Evolutionary conservation across 2,329 filamentous ascomycete genomes (phyloP), one percentile per base, ranked within the genome.

Genomic region (Neurospora sp.): DNA sequence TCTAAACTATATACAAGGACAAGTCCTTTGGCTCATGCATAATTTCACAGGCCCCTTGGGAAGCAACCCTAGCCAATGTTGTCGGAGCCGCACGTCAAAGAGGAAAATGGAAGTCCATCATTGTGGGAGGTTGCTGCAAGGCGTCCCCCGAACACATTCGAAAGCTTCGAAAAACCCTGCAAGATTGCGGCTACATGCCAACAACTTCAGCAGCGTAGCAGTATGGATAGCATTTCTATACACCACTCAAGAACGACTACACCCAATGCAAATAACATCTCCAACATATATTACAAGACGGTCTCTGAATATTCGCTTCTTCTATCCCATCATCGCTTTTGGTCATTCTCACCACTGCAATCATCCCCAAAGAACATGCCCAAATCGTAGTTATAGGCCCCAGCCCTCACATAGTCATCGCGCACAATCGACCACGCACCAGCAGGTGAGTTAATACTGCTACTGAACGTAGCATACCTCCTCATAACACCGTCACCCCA

Each of bases 91-190:
- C 83, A 2, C 74, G 77, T 40, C 69, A 67, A 3, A 77, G 80
- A 28, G 81, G 80, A 1, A 73, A 77, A 1, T 87, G 85, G 83
- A 76, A 74, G 8, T 77, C 78, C 12, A 81, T 86, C 41, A 76
- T 87, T 1, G 84, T 85, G 0, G 85, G 85, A 0, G 85, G 85
- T 4, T 87, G 85, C 75, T 87, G 85, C 74, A 85, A 84, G 74
- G 80, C 84, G 2, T 78, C 76, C n/a, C 77, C 77, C 38, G 71
- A 68, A 38, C 74, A 78, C 19, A 76, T 77, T 19, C 8, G 8
- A 4, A 41, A 66, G n/a, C 70, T 74, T n/a, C 69, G 65, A 62
- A 71, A 68, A 71, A 72, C 28, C 8, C n/a, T 71, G 15, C 33
- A 68, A 37, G 40, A 68, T 39, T 10, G 43, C 28, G 52, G 52